These are phyloP conservation scores for Climacium dendroides DNA, from an alignment of 225 moss, liverwort and hornwort genomes.

Conservation along the genomic window DNA sequence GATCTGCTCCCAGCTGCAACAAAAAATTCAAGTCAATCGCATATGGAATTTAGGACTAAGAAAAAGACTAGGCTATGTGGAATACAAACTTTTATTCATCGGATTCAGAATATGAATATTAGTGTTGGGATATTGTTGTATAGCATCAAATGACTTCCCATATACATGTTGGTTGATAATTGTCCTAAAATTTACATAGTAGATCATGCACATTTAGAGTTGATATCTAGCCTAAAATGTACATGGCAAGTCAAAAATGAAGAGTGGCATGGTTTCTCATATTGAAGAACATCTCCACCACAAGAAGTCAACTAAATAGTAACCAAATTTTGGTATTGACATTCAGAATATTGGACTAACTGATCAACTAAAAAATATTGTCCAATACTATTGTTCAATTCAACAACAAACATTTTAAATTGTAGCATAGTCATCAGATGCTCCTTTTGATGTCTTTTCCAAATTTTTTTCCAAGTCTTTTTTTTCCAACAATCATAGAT, in stretches of 20 bases:
- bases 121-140: background rate
- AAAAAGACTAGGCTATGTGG: background rate
- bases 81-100: background rate
- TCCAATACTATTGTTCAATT: too few relatives aligned
- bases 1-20: conserved; percentile 46
- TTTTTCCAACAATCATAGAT: background rate
- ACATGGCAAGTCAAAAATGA: background rate
- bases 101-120: background rate
- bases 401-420: too few relatives aligned
- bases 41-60: background rate
- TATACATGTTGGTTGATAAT: too few relatives aligned
- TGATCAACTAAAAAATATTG: too few relatives aligned
- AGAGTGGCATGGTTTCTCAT: background rate
- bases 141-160: background rate
- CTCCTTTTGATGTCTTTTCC: background rate
- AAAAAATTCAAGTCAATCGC: background rate
- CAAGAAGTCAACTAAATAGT: too few relatives aligned
- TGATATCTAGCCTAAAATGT: too few relatives aligned
- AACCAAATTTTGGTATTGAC: too few relatives aligned
- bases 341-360: too few relatives aligned
- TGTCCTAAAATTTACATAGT: too few relatives aligned
- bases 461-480: background rate
- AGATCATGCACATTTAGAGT: too few relatives aligned
- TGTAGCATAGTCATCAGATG: background rate
- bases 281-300: background rate